phyloP scores from a whole-genome alignment of 2,329 filamentous ascomycete genomes.

The Penicillium sp. region DNA sequence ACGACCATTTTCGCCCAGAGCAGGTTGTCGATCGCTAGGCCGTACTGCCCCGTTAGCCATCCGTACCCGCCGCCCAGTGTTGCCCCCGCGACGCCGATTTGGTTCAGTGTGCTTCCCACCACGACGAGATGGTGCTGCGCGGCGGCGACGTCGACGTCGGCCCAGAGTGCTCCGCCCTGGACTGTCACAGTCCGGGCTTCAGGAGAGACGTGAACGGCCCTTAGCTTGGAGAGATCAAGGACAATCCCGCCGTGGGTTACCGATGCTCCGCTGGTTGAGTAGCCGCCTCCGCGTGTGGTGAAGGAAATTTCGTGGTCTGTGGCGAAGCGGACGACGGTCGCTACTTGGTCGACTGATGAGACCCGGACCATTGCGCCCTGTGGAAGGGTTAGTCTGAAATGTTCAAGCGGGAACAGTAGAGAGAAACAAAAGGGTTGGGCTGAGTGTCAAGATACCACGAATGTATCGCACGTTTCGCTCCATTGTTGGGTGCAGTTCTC shows the following conservation, averaged over 20 bases:
- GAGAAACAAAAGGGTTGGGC: too few relatives aligned
- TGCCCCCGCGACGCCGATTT: slow-evolving; percentile 64
- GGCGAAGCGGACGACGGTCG: slow-evolving; percentile 41
- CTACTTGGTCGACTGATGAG: slow-evolving; percentile 17
- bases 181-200: slow-evolving; percentile 52
- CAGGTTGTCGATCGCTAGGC: slow-evolving; percentile 59
- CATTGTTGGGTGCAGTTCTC: slow-evolving; percentile 16
- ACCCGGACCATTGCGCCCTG: slow-evolving; percentile 22
- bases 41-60: slow-evolving; percentile 57
- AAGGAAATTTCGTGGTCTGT: slow-evolving; percentile 54
- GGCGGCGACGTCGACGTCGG: slow-evolving; percentile 53
- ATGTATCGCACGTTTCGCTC: slow-evolving; percentile 21
- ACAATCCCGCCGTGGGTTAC: slow-evolving; percentile 59
- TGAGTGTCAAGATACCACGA: slow-evolving; percentile 11
- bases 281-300: slow-evolving; percentile 62
- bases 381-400: too few relatives aligned
- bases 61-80: slow-evolving; percentile 63
- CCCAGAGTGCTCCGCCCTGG: slow-evolving; percentile 60
- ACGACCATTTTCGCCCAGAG: slow-evolving; percentile 42
- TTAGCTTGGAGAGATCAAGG: slow-evolving; percentile 60
- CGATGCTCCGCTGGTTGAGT: slow-evolving; percentile 59
- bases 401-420: too few relatives aligned
- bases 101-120: slow-evolving; percentile 63
- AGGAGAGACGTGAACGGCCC: slow-evolving; percentile 54
- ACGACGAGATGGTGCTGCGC: slow-evolving; percentile 59